Conservation (phyloP, 2,329 filamentous ascomycete genomes). For the Thelonectria olida region DNA sequence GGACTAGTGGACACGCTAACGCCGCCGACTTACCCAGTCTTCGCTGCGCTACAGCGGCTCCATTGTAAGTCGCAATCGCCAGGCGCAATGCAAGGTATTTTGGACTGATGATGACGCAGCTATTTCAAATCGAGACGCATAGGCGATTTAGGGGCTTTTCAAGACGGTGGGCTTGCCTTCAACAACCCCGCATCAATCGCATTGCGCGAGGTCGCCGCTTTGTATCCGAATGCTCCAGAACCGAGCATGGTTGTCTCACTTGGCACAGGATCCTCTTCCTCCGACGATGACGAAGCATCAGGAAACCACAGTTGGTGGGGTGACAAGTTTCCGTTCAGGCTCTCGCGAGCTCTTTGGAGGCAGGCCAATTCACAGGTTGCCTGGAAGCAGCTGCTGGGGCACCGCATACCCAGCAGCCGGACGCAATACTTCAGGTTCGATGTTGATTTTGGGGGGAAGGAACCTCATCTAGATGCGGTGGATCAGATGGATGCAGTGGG, state of each 20-base stretch:
- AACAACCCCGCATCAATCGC: constrained; percentile 34
- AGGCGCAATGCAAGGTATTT: neutral
- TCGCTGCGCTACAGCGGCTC: constrained; percentile 27
- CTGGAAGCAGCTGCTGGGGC: constrained; percentile 22
- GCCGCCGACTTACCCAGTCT: constrained; percentile 13
- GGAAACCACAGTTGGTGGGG: neutral
- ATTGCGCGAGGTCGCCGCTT: constrained; percentile 22
- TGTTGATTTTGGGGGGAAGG: constrained; percentile 14
- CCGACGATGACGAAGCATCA: neutral
- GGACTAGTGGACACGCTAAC: constrained; percentile 7
- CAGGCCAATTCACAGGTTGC: constrained; percentile 19
- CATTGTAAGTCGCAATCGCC: constrained; percentile 24
- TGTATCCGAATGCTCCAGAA: constrained; percentile 18
- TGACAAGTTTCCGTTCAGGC: constrained; percentile 9
- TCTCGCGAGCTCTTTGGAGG: constrained; percentile 20
- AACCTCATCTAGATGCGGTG: constrained; percentile 19
- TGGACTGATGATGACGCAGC: constrained; percentile 5
- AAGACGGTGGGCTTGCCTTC: constrained; percentile 31
- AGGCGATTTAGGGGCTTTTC: constrained; percentile 19
- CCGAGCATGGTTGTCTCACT: constrained; percentile 32
- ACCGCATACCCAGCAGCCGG: constrained; percentile 15
- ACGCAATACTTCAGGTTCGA: constrained; percentile 21
- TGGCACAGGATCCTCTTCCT: constrained; percentile 24
- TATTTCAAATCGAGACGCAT: constrained; percentile 27
- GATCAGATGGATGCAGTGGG: constrained; percentile 15